Conservation (phyloP, 2,329 filamentous ascomycete species). For the Penicillium oxalicum region DNA sequence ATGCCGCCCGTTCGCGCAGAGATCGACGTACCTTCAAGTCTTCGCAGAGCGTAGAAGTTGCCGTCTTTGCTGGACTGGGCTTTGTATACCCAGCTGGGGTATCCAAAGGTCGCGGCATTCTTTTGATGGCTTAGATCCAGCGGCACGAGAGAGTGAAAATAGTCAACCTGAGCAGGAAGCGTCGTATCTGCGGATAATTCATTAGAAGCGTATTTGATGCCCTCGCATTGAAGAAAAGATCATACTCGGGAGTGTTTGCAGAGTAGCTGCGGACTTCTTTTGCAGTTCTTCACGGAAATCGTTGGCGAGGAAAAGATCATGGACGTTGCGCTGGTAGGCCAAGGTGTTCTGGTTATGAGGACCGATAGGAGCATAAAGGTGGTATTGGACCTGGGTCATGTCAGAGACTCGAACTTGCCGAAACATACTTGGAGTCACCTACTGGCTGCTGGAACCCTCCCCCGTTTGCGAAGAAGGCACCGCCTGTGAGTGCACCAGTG, state of each 20-base stretch:
- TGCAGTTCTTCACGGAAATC: constrained; percentile 81
- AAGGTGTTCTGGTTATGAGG: constrained; percentile 74
- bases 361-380: constrained; percentile 83
- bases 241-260: constrained; percentile 74
- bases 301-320: constrained; percentile 89
- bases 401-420: constrained; percentile 1
- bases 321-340: constrained; percentile 77
- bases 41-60: constrained; percentile 76
- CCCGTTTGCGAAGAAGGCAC: constrained; percentile 60
- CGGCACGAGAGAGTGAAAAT: constrained; percentile 88
- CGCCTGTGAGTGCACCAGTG: constrained; percentile 45
- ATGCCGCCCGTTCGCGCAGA: neutral
- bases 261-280: constrained; percentile 76
- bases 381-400: constrained; percentile 68
- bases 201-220: neutral
- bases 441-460: constrained; percentile 60
- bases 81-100: constrained; percentile 92
- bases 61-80: constrained; percentile 84
- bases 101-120: constrained; percentile 73
- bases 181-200: constrained; percentile 50
- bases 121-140: constrained; percentile 77
- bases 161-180: constrained; percentile 68
- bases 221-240: neutral
- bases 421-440: constrained; percentile 20
- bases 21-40: constrained; percentile 62